Evolutionary conservation across 148 eudicot genomes (phyloP), one percentile per base, ranked within the genome.

Genomic region (Fagopyrum homotropicum): DNA sequence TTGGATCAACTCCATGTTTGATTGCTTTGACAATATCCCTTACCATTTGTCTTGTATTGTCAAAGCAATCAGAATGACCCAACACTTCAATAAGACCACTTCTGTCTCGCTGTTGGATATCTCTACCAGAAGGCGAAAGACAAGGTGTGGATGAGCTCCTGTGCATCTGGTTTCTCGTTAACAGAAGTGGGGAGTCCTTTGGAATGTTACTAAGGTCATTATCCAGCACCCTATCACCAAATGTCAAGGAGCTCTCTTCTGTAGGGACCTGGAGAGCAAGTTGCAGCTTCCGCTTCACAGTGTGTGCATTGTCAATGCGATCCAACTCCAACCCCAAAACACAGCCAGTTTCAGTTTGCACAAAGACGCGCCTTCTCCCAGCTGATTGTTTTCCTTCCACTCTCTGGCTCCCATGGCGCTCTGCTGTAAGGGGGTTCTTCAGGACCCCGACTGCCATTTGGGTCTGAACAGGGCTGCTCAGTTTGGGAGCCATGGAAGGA

Each of bases 111-210:
- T 76, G 76, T 47, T 84, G 76, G 8, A 63, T 7, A n/a, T 81
- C 84, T n/a, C 52, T 60, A 6, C 75, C 82, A 7, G 54, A 19
- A 30, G 86, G 86, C 7, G 84, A 78, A 15, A 84, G 78, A 81
- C 86, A 84, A 16, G 86, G 86, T 3, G 84, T 78, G n/a, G 86
- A 84, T 45, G 86, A 78, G 84, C 86, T 84, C 40, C 86, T 69
- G n/a, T 84, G 84, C 84, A 81, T 10, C 50, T 47, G 60, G 8
- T 76, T 84, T 29, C 76, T 73, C 7, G 86, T 77, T 6, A 84
- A 75, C 9, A 84, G 84, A 64, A 84, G 82, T 1, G 86, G 74
- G 0, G 77, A 81, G 72, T 84, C 78, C 54, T 78, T 81, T 70
- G 80, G 63, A 43, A 84, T 72, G 48, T 71, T 50, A 35, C 80